phyloP scores from a whole-genome alignment of 805 yeast genomes.

The Starmerella khaoyaiensis region DNA sequence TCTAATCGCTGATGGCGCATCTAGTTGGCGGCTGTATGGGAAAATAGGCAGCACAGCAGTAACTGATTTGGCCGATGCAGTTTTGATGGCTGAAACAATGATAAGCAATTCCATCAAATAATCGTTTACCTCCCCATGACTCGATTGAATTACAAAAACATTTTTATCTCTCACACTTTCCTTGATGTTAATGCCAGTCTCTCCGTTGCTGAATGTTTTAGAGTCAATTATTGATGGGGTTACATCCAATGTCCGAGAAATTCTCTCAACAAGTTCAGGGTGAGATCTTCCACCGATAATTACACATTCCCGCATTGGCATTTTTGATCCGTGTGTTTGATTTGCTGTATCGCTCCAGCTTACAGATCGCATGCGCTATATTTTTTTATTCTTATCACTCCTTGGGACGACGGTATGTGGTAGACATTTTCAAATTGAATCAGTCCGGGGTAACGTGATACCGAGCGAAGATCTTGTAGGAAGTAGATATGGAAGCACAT shows the following conservation, averaged over 20 bases:
- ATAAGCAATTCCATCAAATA: slow-evolving; percentile 70
- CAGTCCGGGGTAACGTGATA: no score
- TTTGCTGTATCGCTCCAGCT: no score
- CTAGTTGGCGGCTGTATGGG: slow-evolving; percentile 94
- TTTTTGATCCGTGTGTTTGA: not conserved
- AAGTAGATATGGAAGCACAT: no score
- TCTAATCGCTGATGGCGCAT: slow-evolving; percentile 54
- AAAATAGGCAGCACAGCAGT: slow-evolving; percentile 87
- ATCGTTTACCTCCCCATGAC: slow-evolving; percentile 82
- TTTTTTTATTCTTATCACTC: not conserved
- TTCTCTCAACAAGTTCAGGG: slow-evolving; percentile 58
- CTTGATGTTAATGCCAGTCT: slow-evolving; percentile 70
- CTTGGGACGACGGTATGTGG: no score
- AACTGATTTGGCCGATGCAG: slow-evolving; percentile 77
- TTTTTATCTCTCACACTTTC: slow-evolving; percentile 94
- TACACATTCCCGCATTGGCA: slow-evolving; percentile 62
- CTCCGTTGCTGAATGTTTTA: slow-evolving; percentile 58
- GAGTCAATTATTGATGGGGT: slow-evolving; percentile 51
- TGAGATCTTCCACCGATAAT: slow-evolving; percentile 88
- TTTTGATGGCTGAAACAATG: slow-evolving; percentile 82
- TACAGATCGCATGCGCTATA: no score
- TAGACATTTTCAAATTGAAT: no score
- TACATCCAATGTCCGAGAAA: slow-evolving; percentile 66
- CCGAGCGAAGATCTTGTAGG: no score
- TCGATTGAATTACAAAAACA: slow-evolving; percentile 78